Evolutionary conservation across 257 asterid genomes (phyloP).

Genomic region (Salvia rosmarinus): DNA sequence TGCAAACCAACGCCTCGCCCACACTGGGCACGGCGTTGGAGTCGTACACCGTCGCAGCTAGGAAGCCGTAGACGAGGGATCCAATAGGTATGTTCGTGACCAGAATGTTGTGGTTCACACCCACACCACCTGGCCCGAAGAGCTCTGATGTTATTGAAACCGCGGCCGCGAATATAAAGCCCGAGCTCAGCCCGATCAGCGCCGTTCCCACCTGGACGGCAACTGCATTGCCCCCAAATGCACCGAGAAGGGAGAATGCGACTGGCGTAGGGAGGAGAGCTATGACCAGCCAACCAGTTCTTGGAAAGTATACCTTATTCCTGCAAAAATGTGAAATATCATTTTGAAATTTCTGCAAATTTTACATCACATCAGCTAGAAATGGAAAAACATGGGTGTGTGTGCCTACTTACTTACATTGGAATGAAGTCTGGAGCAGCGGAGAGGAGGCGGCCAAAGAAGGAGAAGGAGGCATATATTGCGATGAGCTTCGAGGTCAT

Average conservation of each 20-base stretch:
- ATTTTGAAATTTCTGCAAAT: not conserved
- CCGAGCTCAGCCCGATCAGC: conserved; percentile 85
- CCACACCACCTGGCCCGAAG: conserved; percentile 74
- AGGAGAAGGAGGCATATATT: conserved; percentile 76
- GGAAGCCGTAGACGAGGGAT: conserved; percentile 71
- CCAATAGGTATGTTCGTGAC: conserved; percentile 89
- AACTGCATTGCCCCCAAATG: conserved; percentile 42
- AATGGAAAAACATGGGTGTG: not conserved
- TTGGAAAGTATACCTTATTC: conserved; percentile 57
- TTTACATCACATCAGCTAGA: not conserved
- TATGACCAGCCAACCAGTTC: conserved; percentile 86
- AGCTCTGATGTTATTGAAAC: conserved; percentile 91
- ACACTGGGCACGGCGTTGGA: conserved; percentile 36
- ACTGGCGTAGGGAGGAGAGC: conserved; percentile 76
- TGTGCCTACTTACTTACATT: conserved; percentile 63
- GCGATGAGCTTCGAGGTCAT: conserved; percentile 67
- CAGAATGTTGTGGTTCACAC: conserved; percentile 90
- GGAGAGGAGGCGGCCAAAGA: conserved; percentile 93
- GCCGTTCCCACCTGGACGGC: conserved; percentile 72
- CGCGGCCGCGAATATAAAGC: conserved; percentile 88
- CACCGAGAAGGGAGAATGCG: conserved; percentile 61
- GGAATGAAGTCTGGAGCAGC: conserved; percentile 79
- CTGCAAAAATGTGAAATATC: conserved; percentile 42
- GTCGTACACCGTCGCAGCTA: conserved; percentile 82
- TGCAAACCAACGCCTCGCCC: conserved; percentile 62